Percentiles rank a stretch among this genome's conserved stretches.
Evolutionary conservation across 176 grass and related monocot species (phyloP).

Genomic region (Carex parvula): DNA sequence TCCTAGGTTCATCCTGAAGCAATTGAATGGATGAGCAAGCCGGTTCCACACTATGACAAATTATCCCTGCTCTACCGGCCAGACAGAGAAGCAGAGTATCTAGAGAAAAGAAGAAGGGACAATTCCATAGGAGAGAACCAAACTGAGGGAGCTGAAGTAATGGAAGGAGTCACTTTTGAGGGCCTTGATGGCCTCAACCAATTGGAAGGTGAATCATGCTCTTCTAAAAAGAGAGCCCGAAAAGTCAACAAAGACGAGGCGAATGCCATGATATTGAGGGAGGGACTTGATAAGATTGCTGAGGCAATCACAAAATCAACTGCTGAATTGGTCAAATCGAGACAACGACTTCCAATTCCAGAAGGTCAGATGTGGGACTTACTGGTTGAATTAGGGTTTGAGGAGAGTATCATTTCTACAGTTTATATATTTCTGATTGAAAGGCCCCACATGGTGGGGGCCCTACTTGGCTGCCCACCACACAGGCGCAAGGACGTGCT

Average conservation of each 20-base stretch:
- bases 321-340: conserved; percentile 18
- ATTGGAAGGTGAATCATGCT: conserved; percentile 22
- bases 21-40: conserved; percentile 25
- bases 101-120: conserved; percentile 6
- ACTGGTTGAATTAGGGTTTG: conserved; percentile 27
- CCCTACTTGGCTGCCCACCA: conserved; percentile 19
- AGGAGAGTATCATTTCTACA: conserved; percentile 25
- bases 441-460: conserved; percentile 22
- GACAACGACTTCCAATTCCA: conserved; percentile 23
- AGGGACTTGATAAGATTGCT: conserved; percentile 19
- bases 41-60: conserved; percentile 23
- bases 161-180: conserved; percentile 20
- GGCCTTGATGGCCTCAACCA: conserved; percentile 13
- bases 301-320: conserved; percentile 20
- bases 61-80: conserved; percentile 15
- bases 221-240: conserved; percentile 19
- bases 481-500: conserved; percentile 21
- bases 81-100: conserved; percentile 12
- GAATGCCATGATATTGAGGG: conserved; percentile 22
- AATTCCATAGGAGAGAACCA: conserved; percentile 19
- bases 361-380: conserved; percentile 30
- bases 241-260: conserved; percentile 11
- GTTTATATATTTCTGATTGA: conserved; percentile 31
- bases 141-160: background rate
- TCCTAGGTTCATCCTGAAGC: conserved; percentile 18